Conservation (phyloP, 805 yeast species). For the Grigorovia humatica region DNA sequence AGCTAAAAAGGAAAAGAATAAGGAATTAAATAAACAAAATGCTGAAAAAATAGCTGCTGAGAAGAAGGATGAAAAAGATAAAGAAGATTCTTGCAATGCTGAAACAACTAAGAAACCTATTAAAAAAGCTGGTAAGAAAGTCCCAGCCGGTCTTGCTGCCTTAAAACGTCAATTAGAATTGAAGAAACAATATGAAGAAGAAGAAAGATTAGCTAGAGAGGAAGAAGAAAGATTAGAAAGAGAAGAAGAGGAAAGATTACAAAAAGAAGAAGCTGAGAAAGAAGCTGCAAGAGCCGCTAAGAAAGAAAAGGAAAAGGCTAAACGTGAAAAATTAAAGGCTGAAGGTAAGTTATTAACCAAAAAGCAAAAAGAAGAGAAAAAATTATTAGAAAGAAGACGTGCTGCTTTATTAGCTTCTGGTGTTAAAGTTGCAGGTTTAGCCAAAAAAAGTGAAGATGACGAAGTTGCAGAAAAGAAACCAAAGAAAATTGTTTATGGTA, state of each 20-base stretch:
- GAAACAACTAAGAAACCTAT: slow-evolving; percentile 22
- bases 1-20: slow-evolving; percentile 48
- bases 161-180: slow-evolving; percentile 81
- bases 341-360: slow-evolving; percentile 92
- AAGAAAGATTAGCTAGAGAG: slow-evolving; percentile 60
- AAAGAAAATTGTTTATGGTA: slow-evolving; percentile 61
- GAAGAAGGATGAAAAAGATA: slow-evolving; percentile 17
- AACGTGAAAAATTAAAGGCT: slow-evolving; percentile 85
- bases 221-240: slow-evolving; percentile 49
- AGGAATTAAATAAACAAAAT: slow-evolving; percentile 35
- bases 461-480: slow-evolving; percentile 36
- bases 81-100: slow-evolving; percentile 29
- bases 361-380: slow-evolving; percentile 91
- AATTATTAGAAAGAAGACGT: slow-evolving; percentile 77
- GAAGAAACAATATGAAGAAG: slow-evolving; percentile 81
- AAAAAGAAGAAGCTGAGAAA: slow-evolving; percentile 35
- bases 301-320: slow-evolving; percentile 79
- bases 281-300: slow-evolving; percentile 54
- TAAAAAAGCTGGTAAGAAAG: slow-evolving; percentile 60
- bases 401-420: slow-evolving; percentile 70
- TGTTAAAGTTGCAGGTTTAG: slow-evolving; percentile 65
- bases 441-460: slow-evolving; percentile 19
- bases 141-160: slow-evolving; percentile 86
- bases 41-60: slow-evolving; percentile 28
- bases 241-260: slow-evolving; percentile 42